phyloP scores from a whole-genome alignment of 306 rosid genomes.

The Sindora glabra region DNA sequence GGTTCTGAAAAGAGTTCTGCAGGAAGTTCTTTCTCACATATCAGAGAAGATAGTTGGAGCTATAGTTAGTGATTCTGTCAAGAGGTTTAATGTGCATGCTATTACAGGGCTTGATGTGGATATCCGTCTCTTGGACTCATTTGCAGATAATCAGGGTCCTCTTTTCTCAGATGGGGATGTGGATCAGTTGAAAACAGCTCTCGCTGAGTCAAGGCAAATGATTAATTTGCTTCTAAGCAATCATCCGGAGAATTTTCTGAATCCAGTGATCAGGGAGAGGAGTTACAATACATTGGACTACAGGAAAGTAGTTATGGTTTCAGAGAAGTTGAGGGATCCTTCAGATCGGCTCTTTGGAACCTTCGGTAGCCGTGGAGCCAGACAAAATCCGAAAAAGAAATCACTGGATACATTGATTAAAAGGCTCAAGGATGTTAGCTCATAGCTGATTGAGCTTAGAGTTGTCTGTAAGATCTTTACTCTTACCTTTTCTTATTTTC shows the following conservation, averaged over 20 bases:
- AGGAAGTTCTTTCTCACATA: conserved; percentile 80
- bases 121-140: conserved; percentile 69
- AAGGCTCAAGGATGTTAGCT: conserved; percentile 87
- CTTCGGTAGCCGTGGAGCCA: conserved; percentile 74
- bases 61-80: conserved; percentile 66
- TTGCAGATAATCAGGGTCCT: conserved; percentile 78
- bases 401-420: conserved; percentile 74
- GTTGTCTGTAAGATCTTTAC: conserved; percentile 43
- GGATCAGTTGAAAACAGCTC: conserved; percentile 63
- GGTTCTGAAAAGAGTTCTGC: conserved; percentile 84
- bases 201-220: conserved; percentile 75
- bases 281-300: conserved; percentile 75
- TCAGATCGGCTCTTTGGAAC: conserved; percentile 90
- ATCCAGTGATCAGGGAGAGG: conserved; percentile 93
- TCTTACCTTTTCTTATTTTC: conserved; percentile 18
- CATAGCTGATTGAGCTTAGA: conserved; percentile 48
- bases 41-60: conserved; percentile 76
- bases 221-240: conserved; percentile 75
- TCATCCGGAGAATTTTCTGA: conserved; percentile 86
- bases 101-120: conserved; percentile 78
- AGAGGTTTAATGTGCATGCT: conserved; percentile 69
- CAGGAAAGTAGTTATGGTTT: conserved; percentile 70
- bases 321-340: conserved; percentile 85
- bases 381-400: conserved; percentile 94
- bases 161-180: conserved; percentile 69